Percentiles rank a stretch among this genome's conserved stretches.
phyloP scores from a whole-genome alignment of 441 rosid genomes.

The Melastoma candidum region DNA sequence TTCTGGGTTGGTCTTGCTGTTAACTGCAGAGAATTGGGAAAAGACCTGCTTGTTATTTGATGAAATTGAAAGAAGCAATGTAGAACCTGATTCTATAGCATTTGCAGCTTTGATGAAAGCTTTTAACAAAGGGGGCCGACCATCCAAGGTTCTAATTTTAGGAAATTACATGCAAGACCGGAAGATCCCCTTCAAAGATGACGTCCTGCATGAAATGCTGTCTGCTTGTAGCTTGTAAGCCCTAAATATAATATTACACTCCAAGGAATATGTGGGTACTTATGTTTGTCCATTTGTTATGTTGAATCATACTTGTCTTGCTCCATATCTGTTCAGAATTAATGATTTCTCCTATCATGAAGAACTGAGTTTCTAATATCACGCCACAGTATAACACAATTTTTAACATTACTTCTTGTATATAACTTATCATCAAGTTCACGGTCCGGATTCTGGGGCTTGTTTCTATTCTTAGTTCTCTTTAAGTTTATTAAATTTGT shows the following conservation, averaged over 20 bases:
- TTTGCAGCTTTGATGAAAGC: slow-evolving; percentile 84
- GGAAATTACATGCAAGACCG: slow-evolving; percentile 62
- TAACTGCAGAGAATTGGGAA: slow-evolving; percentile 53
- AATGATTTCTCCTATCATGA: no score
- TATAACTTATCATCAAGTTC: no score
- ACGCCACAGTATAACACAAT: slow-evolving; percentile 1
- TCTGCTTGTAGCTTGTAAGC: slow-evolving; percentile 89
- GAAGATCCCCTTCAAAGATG: slow-evolving; percentile 48
- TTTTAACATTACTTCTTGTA: not conserved
- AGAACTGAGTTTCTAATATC: no score
- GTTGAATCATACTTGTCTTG: not conserved
- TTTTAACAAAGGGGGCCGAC: slow-evolving; percentile 66
- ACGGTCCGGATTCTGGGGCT: no score
- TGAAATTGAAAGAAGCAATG: slow-evolving; percentile 60
- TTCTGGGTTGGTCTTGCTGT: no score
- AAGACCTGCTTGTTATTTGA: slow-evolving; percentile 52
- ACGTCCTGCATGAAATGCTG: slow-evolving; percentile 63
- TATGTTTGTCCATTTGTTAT: not conserved
- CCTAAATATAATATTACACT: not conserved
- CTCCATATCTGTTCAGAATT: not conserved
- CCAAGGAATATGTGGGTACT: not conserved
- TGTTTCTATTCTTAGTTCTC: no score
- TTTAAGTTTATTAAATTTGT: no score
- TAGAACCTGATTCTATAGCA: slow-evolving; percentile 63
- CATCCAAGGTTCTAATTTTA: slow-evolving; percentile 58